phyloP scores from a whole-genome alignment of 75 land plant genomes.

The Pinus albicaulis region DNA sequence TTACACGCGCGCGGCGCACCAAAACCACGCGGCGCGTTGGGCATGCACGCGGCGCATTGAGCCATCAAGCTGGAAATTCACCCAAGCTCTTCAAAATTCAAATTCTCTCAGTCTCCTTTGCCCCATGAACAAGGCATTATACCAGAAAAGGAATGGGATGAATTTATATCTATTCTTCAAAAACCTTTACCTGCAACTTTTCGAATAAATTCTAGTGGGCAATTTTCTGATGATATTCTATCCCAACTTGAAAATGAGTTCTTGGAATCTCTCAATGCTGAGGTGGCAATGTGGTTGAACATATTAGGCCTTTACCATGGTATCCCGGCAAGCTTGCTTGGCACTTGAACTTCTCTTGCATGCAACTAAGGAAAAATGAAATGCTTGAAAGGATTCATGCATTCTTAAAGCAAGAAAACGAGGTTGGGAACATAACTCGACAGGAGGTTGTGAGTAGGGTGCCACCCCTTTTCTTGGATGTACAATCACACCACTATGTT shows the following conservation, averaged over 20 bases:
- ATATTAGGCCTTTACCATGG: slow-evolving; percentile 85
- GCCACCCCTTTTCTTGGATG: slow-evolving; percentile 92
- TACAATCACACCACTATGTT: slow-evolving; percentile 75
- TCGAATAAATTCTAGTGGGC: slow-evolving; percentile 87
- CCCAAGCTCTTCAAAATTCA: no score
- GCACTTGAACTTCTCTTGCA: slow-evolving; percentile 91
- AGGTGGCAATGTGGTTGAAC: slow-evolving; percentile 68
- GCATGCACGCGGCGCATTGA: no score
- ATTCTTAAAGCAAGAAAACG: slow-evolving; percentile 95
- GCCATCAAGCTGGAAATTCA: no score
- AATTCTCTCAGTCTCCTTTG: no score
- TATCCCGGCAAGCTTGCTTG: slow-evolving; percentile 96
- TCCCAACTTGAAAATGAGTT: slow-evolving; percentile 83
- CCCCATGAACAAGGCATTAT: slow-evolving; percentile 79
- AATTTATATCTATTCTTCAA: slow-evolving; percentile 50
- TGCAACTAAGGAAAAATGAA: slow-evolving; percentile 87
- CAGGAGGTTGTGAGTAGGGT: slow-evolving; percentile 99
- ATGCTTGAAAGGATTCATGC: slow-evolving; percentile 95
- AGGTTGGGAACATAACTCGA: slow-evolving; percentile 91
- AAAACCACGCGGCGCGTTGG: no score
- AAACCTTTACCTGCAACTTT: slow-evolving; percentile 91
- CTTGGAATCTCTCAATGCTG: slow-evolving; percentile 57
- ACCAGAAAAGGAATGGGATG: slow-evolving; percentile 80
- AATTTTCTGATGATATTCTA: slow-evolving; percentile 68
- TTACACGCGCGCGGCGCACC: no score